Conservation (phyloP, 2,329 filamentous ascomycete species). For the Aphanoascus verrucosus region DNA sequence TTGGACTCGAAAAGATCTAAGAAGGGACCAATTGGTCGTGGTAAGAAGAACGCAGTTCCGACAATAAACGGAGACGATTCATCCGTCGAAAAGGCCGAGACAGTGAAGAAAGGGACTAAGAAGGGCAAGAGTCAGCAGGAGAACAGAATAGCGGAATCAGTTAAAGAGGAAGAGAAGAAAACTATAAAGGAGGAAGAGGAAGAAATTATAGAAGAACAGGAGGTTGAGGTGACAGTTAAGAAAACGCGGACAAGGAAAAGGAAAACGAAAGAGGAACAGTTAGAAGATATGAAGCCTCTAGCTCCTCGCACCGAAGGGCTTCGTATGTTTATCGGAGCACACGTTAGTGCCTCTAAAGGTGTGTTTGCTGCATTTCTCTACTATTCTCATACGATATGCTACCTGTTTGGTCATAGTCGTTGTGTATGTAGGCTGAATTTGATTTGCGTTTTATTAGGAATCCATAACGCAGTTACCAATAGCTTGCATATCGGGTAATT, state of each 20-base stretch:
- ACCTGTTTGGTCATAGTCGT: neutral
- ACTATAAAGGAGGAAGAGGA: constrained; percentile 10
- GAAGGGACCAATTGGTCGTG: neutral
- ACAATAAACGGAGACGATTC: neutral
- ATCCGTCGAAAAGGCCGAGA: neutral
- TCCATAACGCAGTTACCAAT: constrained; percentile 78
- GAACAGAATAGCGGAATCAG: neutral
- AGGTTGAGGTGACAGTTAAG: constrained; percentile 17
- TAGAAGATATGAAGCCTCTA: constrained; percentile 6
- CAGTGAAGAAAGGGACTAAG: neutral
- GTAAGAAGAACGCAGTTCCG: neutral
- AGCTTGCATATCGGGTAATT: constrained; percentile 58
- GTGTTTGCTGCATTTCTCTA: constrained; percentile 20
- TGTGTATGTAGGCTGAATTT: neutral
- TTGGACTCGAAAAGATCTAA: neutral
- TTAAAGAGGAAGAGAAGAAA: neutral
- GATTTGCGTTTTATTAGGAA: constrained; percentile 43
- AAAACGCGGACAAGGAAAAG: constrained; percentile 32
- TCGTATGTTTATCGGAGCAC: constrained; percentile 80
- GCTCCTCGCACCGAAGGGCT: constrained; percentile 58
- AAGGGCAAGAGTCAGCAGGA: neutral
- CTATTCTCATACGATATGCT: neutral
- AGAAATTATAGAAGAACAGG: constrained; percentile 16
- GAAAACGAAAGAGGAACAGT: constrained; percentile 35
- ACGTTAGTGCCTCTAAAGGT: constrained; percentile 85